Base-by-base conservation (phyloP, 202 grass and related monocot genomes). In the Elaeis oleifera region DNA sequence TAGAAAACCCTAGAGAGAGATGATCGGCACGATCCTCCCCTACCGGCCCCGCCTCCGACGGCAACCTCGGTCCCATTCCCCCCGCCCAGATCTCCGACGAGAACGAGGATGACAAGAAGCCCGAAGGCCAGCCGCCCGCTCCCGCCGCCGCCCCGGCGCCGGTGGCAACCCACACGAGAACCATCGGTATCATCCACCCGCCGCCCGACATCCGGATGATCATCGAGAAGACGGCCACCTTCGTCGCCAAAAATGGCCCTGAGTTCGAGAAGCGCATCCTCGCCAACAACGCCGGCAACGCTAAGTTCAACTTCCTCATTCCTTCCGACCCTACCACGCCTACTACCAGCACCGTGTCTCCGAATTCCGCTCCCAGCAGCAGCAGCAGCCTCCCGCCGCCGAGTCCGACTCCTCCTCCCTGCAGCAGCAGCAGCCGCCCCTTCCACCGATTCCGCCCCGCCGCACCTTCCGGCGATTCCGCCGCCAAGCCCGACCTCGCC, bases 131-230 rank as follows among this genome's bases (percentile, higher is more conserved):
- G 13, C 17, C 60, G 20, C 20, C 20, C 20, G 20, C 20, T 15
- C 14, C 76, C 16, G 70, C 56, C 56, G 4, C 63, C 7, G 72
- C 83, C 13, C 64, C 73, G 27, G 76, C 84, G 51, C 76, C 79
- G 54, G 87, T 97, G 11, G 76, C 88, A 4, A 97, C 88, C 16
- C 92, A 91, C 70, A 77, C 92, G 63, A 64, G 58, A 20, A 13
- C 67, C 52, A 64, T 97, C 18, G 92, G 92, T 9, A 97, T 97
- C 61, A 97, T 97, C 82, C 82, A 91, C 61, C 92, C 92, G n/a
- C 92, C 92, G 23, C 88, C 79, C 1, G 88, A 91, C 63, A 91
- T 97, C 70, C 78, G 81, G 19, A 80, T 83, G 3, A 91, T 97
- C 25, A 85, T 97, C 26, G 88, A 97, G 78, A 97, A 97, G 81